These are phyloP conservation scores for Phytomonas sp. DNA, from an alignment of 208 protist genomes.

Conservation along the genomic window DNA sequence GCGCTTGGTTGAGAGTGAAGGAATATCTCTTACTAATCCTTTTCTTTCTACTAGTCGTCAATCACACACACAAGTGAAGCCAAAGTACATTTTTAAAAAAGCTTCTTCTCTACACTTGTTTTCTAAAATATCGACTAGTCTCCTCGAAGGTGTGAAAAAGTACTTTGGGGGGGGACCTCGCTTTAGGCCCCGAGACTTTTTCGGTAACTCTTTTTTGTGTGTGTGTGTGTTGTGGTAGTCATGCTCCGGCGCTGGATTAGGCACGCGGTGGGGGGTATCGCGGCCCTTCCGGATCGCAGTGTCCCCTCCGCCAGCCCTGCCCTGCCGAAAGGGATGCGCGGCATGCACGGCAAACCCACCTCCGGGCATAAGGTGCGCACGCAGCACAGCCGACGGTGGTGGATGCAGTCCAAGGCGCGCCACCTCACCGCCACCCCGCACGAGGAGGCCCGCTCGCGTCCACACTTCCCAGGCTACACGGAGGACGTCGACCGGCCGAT, in stretches of 20 bases:
- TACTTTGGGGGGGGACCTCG: background rate
- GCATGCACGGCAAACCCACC: constrained; percentile 84
- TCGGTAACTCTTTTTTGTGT: background rate
- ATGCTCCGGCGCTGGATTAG: background rate
- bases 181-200: background rate
- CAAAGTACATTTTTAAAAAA: background rate
- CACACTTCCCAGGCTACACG: constrained; percentile 78
- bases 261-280: background rate
- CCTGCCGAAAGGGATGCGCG: constrained; percentile 12
- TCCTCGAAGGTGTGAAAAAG: background rate
- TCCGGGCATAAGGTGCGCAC: constrained; percentile 82
- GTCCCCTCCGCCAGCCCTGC: constrained; percentile 1
- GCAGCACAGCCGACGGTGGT: constrained; percentile 84
- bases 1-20: background rate
- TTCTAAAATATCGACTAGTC: background rate
- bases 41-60: background rate
- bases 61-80: background rate
- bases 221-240: constrained; percentile 1
- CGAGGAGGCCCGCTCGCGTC: constrained; percentile 64
- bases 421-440: constrained; percentile 75
- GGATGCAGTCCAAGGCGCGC: constrained; percentile 84
- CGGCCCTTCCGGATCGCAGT: background rate
- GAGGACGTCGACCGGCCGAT: constrained; percentile 83
- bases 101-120: background rate
- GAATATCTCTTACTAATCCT: background rate